Evolutionary conservation across 257 asterid genomes (phyloP).

Genomic region (Scutellaria baicalensis): DNA sequence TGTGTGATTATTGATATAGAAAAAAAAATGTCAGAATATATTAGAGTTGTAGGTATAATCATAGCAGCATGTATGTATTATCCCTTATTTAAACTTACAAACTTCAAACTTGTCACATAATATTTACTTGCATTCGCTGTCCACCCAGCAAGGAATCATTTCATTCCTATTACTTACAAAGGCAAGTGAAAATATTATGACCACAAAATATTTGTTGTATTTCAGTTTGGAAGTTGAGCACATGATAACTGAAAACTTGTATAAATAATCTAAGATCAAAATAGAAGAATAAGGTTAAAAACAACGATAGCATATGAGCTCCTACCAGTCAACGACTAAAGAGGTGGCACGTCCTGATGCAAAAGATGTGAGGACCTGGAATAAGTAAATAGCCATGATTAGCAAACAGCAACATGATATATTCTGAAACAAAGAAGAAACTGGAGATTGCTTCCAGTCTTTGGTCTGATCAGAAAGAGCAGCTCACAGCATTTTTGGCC

Average conservation of each 20-base stretch:
- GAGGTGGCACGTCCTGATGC: conserved; percentile 99
- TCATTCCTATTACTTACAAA: neutral
- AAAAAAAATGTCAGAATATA: too few relatives aligned
- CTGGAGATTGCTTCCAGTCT: neutral
- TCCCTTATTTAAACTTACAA: too few relatives aligned
- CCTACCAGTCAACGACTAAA: conserved; percentile 95
- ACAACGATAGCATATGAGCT: conserved; percentile 9
- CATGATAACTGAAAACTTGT: neutral
- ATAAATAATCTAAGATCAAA: neutral
- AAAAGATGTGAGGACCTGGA: conserved; percentile 94
- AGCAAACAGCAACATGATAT: neutral
- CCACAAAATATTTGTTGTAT: neutral
- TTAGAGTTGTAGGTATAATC: too few relatives aligned
- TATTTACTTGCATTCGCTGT: too few relatives aligned
- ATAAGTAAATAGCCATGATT: conserved; percentile 8
- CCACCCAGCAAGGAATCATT: neutral
- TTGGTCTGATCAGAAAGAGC: conserved; percentile 14
- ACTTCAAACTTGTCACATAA: too few relatives aligned
- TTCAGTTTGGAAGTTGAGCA: conserved; percentile 3
- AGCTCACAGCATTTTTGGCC: conserved; percentile 97
- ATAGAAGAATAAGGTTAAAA: neutral
- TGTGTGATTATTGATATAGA: too few relatives aligned
- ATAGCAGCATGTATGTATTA: too few relatives aligned
- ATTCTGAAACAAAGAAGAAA: neutral
- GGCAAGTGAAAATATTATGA: neutral